A percentile compares a stretch with the other conserved stretches of the same genome.
These are phyloP conservation scores for Pleurotus tuber-regium DNA, from an alignment of 768 basidiomycete genomes.

Conservation along the genomic window DNA sequence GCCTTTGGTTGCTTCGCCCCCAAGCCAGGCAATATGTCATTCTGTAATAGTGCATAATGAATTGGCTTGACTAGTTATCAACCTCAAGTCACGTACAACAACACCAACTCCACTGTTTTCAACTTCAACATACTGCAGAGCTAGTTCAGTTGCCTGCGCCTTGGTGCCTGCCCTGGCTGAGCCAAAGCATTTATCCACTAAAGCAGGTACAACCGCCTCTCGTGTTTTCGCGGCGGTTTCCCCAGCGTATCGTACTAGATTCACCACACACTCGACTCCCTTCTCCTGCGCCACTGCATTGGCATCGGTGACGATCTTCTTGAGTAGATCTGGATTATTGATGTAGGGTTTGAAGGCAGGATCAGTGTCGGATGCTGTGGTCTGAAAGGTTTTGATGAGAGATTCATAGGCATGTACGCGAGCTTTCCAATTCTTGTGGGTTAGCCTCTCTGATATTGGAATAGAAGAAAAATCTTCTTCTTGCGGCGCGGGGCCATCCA, in stretches of 20 bases:
- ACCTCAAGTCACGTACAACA: constrained; percentile 63
- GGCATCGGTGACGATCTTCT: constrained; percentile 85
- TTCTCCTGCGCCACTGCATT: constrained; percentile 99
- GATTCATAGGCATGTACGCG: constrained; percentile 90
- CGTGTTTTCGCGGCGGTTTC: constrained; percentile 82
- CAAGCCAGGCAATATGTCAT: constrained; percentile 80
- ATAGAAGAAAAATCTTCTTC: constrained; percentile 92
- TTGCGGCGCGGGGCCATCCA: constrained; percentile 90
- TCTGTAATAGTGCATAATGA: constrained; percentile 35
- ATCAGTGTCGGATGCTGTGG: constrained; percentile 89
- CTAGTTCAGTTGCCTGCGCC: constrained; percentile 80
- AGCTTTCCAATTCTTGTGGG: constrained; percentile 99
- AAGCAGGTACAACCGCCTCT: constrained; percentile 77
- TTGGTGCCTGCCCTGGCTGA: constrained; percentile 89
- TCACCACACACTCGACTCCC: constrained; percentile 84
- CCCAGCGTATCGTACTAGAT: constrained; percentile 88
- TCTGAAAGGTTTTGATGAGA: constrained; percentile 83
- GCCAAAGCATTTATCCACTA: constrained; percentile 96
- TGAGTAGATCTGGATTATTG: constrained; percentile 72
- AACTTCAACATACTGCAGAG: constrained; percentile 88
- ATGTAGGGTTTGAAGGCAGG: constrained; percentile 91
- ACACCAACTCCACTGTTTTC: constrained; percentile 87
- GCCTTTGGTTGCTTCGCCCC: constrained; percentile 93
- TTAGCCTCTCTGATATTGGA: constrained; percentile 74
- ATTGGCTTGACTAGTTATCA: constrained; percentile 21